A percentile compares a stretch with the other conserved stretches of the same genome.
phyloP scores from a whole-genome alignment of 495 filamentous ascomycete genomes.

The Aspergillus biplanus region DNA sequence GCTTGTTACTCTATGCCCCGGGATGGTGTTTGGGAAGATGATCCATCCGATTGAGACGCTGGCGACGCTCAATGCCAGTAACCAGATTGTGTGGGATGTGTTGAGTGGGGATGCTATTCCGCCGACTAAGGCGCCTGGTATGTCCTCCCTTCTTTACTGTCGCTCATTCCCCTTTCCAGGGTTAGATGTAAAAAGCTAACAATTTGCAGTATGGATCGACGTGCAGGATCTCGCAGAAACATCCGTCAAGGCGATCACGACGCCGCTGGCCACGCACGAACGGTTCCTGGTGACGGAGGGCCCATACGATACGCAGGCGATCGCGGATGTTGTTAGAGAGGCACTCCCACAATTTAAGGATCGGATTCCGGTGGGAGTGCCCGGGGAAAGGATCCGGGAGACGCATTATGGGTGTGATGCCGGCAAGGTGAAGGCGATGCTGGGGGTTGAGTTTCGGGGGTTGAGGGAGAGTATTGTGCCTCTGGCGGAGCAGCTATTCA shows the following conservation, averaged over 20 bases:
- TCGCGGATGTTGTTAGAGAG: conserved; percentile 35
- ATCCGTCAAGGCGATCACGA: conserved; percentile 33
- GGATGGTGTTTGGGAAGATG: conserved; percentile 36
- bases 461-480: conserved; percentile 28
- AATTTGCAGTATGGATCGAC: conserved; percentile 32
- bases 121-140: neutral
- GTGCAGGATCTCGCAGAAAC: conserved; percentile 41
- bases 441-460: conserved; percentile 25
- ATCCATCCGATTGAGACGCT: conserved; percentile 33
- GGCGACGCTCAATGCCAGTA: conserved; percentile 31
- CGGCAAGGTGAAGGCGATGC: conserved; percentile 20
- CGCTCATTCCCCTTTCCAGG: neutral
- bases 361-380: conserved; percentile 29
- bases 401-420: conserved; percentile 37
- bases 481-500: conserved; percentile 31
- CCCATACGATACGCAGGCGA: conserved; percentile 37
- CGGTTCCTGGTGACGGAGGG: conserved; percentile 38
- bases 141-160: neutral
- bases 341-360: conserved; percentile 27
- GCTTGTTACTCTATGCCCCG: conserved; percentile 31
- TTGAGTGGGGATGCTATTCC: conserved; percentile 20
- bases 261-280: conserved; percentile 32
- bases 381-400: conserved; percentile 27
- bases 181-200: neutral
- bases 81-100: conserved; percentile 36